Base-by-base conservation (phyloP, 2,329 filamentous ascomycete genomes). In the Penicillium sp. region DNA sequence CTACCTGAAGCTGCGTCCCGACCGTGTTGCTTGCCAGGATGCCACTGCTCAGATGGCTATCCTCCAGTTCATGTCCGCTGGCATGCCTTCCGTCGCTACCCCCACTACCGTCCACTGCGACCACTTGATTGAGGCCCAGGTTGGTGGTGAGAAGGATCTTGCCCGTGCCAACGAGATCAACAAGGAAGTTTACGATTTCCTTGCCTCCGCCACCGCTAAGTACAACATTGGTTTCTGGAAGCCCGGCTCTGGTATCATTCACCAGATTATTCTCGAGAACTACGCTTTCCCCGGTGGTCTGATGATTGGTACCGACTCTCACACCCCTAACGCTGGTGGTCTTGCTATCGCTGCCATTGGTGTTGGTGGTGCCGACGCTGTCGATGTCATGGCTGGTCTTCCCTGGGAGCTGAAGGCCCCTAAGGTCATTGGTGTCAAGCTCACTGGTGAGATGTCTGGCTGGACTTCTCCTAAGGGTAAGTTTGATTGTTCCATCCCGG, bases 201-300 rank as follows among this genome's bases (percentile, higher is more conserved):
- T 99, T 77, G 88, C 93, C 65, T 89, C 90, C 67, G 91, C 94
- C 69, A 98, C 94, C 80, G 93, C 93, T 76, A 99, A 98, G 86
- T 99, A 98, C 87, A 94, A 98, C 87, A 98, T 98, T 80, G 95
- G 95, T 85, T 98, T 98, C 90, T 99, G 95, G 95, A 92, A 88
- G 81, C 95, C 95, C 69, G 95, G 95, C 73, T 97, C 94, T 78
- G 95, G 95, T 86, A 99, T 98, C 79, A 99, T 99, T 73, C 95
- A 99, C 85, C 95, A 98, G 86, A 98, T 98, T 76, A 83, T 98
- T 67, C 88, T 98, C 63, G 95, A 99, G 85, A 98, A 98, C 87
- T 98, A 98, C 81, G 93, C 93, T 79, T 98, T 98, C 90, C 95
- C 95, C 69, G 95, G 95, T 87, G 94, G 90, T 87, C 88, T 99